Percentiles rank a stretch among this genome's conserved stretches.
Evolutionary conservation across 2,329 filamentous ascomycete genomes (phyloP).

Genomic region (Hyphodiscus sp.): DNA sequence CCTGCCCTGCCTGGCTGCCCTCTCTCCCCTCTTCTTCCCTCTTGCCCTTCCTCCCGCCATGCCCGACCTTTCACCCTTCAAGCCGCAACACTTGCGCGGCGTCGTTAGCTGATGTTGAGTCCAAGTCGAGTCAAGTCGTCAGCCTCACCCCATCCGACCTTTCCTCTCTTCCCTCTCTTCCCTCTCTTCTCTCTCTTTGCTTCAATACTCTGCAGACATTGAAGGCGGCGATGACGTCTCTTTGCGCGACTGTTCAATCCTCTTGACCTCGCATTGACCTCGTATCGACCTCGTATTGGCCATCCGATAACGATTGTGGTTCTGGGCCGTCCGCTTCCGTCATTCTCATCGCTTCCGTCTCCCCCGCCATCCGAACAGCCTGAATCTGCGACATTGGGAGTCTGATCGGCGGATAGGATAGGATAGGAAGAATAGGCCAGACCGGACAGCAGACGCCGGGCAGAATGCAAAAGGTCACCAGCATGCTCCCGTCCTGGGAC

Average conservation of each 20-base stretch:
- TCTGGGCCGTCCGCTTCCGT: neutral
- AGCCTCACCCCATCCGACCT: neutral
- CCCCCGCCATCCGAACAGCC: slow-evolving; percentile 18
- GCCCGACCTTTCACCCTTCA: no score
- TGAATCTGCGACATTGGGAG: slow-evolving; percentile 12
- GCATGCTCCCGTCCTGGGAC: slow-evolving; percentile 41
- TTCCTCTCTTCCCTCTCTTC: neutral
- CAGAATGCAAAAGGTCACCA: slow-evolving; percentile 30
- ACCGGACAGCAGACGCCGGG: no score
- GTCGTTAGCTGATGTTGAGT: neutral
- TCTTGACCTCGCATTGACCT: neutral
- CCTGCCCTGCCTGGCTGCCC: no score
- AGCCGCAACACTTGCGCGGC: neutral
- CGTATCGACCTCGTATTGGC: neutral
- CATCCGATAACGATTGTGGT: neutral
- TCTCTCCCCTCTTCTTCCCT: no score
- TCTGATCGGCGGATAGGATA: slow-evolving; percentile 1
- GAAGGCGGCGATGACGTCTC: neutral
- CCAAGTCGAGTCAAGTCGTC: neutral
- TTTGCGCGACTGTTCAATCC: neutral
- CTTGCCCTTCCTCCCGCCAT: no score
- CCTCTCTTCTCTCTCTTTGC: neutral
- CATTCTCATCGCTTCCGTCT: neutral
- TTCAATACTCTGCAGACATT: neutral
- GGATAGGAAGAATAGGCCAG: no score